A percentile compares a stretch with the other conserved stretches of the same genome.
phyloP scores from a whole-genome alignment of 495 filamentous ascomycete species.

The Penicillium egyptiacum region DNA sequence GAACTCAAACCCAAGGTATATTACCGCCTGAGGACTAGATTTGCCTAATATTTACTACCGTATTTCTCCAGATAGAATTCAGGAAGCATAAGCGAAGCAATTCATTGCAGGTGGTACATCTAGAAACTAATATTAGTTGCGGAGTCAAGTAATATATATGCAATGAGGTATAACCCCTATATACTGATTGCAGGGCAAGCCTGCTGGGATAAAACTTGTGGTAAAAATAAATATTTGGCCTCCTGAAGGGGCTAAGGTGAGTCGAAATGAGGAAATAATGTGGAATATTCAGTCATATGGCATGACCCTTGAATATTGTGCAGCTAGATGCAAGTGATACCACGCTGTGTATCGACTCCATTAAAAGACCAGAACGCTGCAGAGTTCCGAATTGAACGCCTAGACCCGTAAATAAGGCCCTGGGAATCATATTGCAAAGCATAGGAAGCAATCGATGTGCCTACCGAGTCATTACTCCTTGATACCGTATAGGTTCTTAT shows the following conservation, averaged over 20 bases:
- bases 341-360: neutral
- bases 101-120: neutral
- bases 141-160: too few relatives aligned
- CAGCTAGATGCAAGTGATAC: neutral
- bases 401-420: neutral
- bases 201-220: neutral
- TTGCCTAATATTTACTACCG: neutral
- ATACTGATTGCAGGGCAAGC: neutral
- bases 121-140: neutral
- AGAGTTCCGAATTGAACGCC: neutral
- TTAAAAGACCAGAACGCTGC: neutral
- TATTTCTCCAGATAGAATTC: neutral
- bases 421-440: constrained; percentile 1
- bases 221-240: neutral
- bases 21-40: neutral
- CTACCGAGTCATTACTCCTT: neutral
- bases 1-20: neutral
- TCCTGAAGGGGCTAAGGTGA: neutral
- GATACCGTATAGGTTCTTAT: constrained; percentile 4
- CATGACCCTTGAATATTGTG: neutral
- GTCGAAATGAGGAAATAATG: neutral
- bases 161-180: neutral
- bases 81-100: neutral
- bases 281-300: neutral
- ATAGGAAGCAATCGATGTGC: neutral